Evolutionary conservation across 306 rosid species (phyloP), one percentile per base, ranked within the genome.

Genomic region (Gynostemma pentaphyllum): DNA sequence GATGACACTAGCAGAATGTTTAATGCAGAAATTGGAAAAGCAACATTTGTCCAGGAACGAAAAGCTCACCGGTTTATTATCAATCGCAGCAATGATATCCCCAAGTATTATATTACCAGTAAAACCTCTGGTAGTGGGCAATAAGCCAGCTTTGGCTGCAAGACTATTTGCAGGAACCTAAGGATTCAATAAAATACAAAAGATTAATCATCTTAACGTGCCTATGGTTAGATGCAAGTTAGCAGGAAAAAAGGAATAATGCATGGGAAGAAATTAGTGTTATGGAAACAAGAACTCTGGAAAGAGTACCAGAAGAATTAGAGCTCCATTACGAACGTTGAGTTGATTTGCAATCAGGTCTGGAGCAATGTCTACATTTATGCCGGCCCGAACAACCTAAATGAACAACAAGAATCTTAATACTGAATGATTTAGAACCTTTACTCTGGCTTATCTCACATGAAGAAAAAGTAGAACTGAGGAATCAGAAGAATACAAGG

Each of bases 291-390:
- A n/a, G n/a, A n/a, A n/a, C n/a, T 59, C 47, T 59, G 4, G 41
- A 22, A 70, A 52, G 49, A 22, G 61, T 76, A 84, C 98, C 98
- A 48, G 79, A 28, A 92, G 80, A 70, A 92, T 23, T 61, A 92
- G 96, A 57, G 98, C 98, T 68, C 98, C 98, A 47, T 84, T 81
- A 72, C 94, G 83, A 80, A 88, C 94, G 45, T 84, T 92, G 50
- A 92, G 96, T 79, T 86, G 96, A 78, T 71, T 88, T 49, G 98
- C 87, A 57, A 82, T 70, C 14, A 86, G 75, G 67, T 92, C 98
- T 1, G 96, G 87, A 42, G 98, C 98, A 62, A 92, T 77, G 47
- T 84, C 98, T 50, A 92, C 77, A 70, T 84, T 86, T 76, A 88
- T 73, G 57, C 96, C 94, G 71, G 87, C 96, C 78, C 90, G 82